phyloP scores from a whole-genome alignment of 164 flowering plant genomes.

The Platanus orientalis region DNA sequence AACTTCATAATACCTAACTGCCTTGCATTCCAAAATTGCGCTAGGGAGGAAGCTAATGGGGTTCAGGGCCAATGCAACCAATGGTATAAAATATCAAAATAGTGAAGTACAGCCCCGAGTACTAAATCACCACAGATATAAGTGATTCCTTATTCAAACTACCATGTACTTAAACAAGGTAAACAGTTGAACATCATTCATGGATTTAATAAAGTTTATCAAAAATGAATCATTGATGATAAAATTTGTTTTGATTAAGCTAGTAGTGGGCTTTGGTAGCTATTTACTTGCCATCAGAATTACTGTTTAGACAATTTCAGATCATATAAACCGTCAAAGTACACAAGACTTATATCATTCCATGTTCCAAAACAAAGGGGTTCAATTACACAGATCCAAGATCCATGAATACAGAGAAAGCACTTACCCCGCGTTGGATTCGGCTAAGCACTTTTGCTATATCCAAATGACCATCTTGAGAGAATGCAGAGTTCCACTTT shows the following conservation, averaged over 20 bases:
- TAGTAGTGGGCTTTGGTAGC: neutral
- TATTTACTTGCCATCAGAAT: neutral
- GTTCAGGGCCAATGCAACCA: too few relatives aligned
- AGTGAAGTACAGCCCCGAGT: too few relatives aligned
- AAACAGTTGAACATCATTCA: too few relatives aligned
- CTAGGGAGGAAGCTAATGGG: too few relatives aligned
- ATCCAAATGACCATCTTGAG: slow-evolving; percentile 76
- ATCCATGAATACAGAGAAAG: neutral
- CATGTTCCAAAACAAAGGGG: neutral
- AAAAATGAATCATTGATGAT: neutral
- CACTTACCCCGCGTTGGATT: slow-evolving; percentile 83
- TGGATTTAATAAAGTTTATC: too few relatives aligned
- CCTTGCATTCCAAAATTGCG: too few relatives aligned
- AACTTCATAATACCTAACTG: too few relatives aligned
- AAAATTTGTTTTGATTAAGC: neutral
- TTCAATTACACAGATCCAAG: neutral
- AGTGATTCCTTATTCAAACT: too few relatives aligned
- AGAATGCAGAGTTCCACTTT: slow-evolving; percentile 78
- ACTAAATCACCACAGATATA: neutral
- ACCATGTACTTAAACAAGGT: neutral
- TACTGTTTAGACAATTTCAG: neutral
- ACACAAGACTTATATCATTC: neutral
- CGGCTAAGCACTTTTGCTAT: slow-evolving; percentile 75
- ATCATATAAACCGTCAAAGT: neutral
- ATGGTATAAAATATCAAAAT: too few relatives aligned